Conservation (phyloP, 2,329 filamentous ascomycete species). For the Lasiodiplodia citricola region DNA sequence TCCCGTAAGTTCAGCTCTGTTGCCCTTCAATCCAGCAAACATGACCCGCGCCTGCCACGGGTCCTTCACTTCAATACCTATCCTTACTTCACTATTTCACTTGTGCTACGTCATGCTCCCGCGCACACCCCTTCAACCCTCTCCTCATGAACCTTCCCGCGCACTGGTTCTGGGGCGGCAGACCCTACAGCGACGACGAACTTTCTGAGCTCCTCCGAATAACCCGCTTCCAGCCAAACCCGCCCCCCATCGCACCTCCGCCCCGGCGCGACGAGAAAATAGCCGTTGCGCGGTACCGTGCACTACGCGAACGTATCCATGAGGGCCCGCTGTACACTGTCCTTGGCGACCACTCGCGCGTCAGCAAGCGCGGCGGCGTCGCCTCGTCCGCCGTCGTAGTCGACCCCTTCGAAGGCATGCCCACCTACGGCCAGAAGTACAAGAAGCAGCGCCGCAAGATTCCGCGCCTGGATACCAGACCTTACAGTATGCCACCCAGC, state of each 20-base stretch:
- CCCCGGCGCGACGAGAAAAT: slow-evolving; percentile 52
- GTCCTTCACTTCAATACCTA: not conserved
- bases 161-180: not conserved
- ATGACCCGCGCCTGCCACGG: slow-evolving; percentile 10
- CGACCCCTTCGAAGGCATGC: slow-evolving; percentile 67
- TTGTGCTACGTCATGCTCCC: not conserved
- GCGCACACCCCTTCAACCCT: not conserved
- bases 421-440: slow-evolving; percentile 64
- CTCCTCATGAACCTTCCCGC: not conserved
- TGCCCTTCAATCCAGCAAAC: slow-evolving; percentile 8
- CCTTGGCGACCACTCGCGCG: slow-evolving; percentile 55
- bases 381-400: slow-evolving; percentile 46
- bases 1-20: slow-evolving; percentile 39
- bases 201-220: not conserved
- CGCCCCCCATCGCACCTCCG: slow-evolving; percentile 34
- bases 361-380: slow-evolving; percentile 43
- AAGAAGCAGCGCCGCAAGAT: slow-evolving; percentile 60
- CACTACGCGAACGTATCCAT: slow-evolving; percentile 60
- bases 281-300: slow-evolving; percentile 57
- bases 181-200: not conserved
- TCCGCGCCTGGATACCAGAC: slow-evolving; percentile 59
- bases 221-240: slow-evolving; percentile 13
- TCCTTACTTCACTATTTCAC: not conserved
- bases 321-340: slow-evolving; percentile 66
- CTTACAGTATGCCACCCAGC: slow-evolving; percentile 57